Percentiles rank a stretch among this genome's conserved stretches.
Conservation (phyloP, 768 basidiomycete species). For the Mrakia gelida region DNA sequence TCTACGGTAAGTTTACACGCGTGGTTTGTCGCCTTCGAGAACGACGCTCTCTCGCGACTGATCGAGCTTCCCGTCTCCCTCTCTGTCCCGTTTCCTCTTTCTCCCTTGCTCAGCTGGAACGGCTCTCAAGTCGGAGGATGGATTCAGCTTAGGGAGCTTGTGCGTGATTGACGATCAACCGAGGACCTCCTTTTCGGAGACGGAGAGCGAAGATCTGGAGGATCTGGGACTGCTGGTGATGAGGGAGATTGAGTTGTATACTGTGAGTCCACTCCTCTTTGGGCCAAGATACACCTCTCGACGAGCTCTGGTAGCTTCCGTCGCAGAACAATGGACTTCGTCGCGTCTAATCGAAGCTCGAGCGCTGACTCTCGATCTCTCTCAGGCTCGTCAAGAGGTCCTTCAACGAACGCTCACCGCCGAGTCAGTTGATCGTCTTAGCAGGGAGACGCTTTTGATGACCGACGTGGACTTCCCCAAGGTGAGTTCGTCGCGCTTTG, state of each 20-base stretch:
- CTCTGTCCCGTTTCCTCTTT: no score
- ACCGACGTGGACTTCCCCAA: background rate
- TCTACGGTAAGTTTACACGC: conserved; percentile 29
- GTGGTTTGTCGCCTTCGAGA: no score
- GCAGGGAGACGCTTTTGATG: background rate
- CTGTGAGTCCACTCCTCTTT: background rate
- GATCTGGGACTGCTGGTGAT: conserved; percentile 35
- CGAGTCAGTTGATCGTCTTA: conserved; percentile 1
- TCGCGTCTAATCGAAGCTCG: no score
- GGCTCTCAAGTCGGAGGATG: conserved; percentile 27
- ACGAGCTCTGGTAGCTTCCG: no score
- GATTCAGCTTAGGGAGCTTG: conserved; percentile 35
- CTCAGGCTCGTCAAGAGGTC: conserved; percentile 1
- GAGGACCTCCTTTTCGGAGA: conserved; percentile 31
- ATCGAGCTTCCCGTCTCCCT: no score
- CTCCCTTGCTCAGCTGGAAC: conserved; percentile 15
- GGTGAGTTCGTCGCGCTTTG: background rate
- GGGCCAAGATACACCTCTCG: no score
- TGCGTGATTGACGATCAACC: conserved; percentile 38
- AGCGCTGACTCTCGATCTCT: background rate
- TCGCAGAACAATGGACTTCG: no score
- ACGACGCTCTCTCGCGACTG: no score
- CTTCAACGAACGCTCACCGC: background rate
- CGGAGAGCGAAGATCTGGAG: conserved; percentile 35
- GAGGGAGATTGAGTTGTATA: conserved; percentile 36